These are phyloP conservation scores for Aspergillus ostianus DNA, from an alignment of 495 filamentous ascomycete species.

Conservation along the genomic window DNA sequence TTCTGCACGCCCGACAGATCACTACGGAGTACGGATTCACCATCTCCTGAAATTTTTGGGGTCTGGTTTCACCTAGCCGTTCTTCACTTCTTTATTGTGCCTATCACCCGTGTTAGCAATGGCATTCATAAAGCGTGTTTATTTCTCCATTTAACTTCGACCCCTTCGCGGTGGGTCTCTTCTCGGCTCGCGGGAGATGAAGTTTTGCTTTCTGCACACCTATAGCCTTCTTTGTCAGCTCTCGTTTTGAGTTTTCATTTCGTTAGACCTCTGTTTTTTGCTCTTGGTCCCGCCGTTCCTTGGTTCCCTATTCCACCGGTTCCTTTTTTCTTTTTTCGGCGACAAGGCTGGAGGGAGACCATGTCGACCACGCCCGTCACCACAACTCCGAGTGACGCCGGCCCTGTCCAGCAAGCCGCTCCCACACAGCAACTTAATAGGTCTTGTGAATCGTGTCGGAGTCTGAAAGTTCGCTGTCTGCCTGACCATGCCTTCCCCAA, in stretches of 20 bases:
- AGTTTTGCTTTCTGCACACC: not conserved
- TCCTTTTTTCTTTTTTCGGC: not conserved
- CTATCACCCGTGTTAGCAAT: not conserved
- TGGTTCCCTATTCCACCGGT: not conserved
- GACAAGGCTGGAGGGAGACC: not conserved
- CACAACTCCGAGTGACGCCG: constrained; percentile 34
- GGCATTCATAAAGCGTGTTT: not conserved
- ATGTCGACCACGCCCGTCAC: constrained; percentile 34
- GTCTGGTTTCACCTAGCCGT: not conserved
- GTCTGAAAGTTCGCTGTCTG: constrained; percentile 82
- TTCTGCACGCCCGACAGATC: not conserved
- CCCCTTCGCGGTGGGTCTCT: not conserved
- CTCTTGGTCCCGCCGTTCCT: not conserved
- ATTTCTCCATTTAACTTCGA: not conserved
- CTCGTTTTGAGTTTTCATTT: not conserved
- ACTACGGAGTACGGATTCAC: not conserved
- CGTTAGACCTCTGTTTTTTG: not conserved
- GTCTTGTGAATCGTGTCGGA: constrained; percentile 83
- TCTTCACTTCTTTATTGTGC: not conserved
- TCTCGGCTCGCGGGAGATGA: not conserved
- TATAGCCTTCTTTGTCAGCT: constrained; percentile 1
- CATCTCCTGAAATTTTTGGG: not conserved
- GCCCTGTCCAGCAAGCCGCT: constrained; percentile 16
- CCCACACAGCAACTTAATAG: constrained; percentile 49
- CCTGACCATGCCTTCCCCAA: constrained; percentile 56